Conservation (phyloP, 2,329 filamentous ascomycete genomes). For the Aspergillus fumigatus region DNA sequence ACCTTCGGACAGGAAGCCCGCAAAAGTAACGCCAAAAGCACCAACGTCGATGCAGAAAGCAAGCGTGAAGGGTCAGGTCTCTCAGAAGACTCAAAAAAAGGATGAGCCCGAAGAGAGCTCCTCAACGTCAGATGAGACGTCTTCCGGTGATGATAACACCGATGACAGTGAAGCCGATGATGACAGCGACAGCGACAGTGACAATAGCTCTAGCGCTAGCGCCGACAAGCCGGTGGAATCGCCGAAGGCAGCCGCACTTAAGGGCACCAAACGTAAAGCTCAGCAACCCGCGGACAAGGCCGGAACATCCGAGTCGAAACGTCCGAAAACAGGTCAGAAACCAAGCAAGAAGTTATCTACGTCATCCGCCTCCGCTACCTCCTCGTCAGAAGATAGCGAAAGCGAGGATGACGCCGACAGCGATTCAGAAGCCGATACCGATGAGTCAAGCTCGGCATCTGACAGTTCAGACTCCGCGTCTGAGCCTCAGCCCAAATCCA, state of each 20-base stretch:
- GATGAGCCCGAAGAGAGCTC: background rate
- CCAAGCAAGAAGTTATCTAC: background rate
- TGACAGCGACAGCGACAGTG: slow-evolving; percentile 14
- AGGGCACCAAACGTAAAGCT: background rate
- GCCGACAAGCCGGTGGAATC: background rate
- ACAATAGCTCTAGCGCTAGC: slow-evolving; percentile 7
- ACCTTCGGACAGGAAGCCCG: background rate
- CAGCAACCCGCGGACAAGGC: background rate
- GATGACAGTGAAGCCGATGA: slow-evolving; percentile 3
- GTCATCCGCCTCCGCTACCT: background rate
- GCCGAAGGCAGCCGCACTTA: background rate
- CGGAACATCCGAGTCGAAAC: background rate
- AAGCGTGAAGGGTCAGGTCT: background rate
- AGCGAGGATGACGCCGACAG: slow-evolving; percentile 8
- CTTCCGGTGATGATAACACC: slow-evolving; percentile 1
- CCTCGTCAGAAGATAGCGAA: slow-evolving; percentile 4
- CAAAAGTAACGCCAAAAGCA: background rate
- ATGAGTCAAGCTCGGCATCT: background rate
- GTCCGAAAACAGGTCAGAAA: background rate
- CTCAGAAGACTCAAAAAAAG: background rate
- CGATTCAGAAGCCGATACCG: background rate
- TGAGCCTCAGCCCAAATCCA: background rate
- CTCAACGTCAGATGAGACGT: background rate
- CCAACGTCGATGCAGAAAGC: background rate
- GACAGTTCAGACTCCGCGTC: background rate